These are phyloP conservation scores for Setomelanomma holmii DNA, from an alignment of 2,329 filamentous ascomycete genomes.

Conservation along the genomic window DNA sequence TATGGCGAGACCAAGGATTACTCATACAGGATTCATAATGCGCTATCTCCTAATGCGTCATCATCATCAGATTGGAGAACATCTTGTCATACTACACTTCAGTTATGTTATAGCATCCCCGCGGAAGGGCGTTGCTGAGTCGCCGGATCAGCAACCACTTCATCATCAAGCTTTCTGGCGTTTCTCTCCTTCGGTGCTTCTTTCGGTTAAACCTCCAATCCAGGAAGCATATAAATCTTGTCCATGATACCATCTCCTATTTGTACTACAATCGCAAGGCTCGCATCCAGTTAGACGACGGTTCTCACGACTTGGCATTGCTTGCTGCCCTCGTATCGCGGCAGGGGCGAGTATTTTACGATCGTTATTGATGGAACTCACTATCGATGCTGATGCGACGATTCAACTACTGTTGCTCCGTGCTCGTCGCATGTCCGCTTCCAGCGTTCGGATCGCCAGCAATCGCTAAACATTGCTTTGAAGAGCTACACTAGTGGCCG, in stretches of 20 bases:
- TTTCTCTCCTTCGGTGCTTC: neutral
- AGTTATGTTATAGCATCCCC: neutral
- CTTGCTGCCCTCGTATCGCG: neutral
- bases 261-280: neutral
- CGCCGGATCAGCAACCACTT: neutral
- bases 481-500: neutral
- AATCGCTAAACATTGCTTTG: neutral
- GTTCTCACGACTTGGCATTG: neutral
- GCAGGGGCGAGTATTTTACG: neutral
- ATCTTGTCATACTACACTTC: neutral
- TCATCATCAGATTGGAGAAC: neutral
- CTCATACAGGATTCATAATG: neutral
- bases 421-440: neutral
- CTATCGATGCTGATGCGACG: neutral
- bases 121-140: neutral
- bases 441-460: neutral
- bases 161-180: neutral
- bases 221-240: neutral
- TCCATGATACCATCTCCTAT: neutral
- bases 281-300: neutral
- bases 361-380: neutral
- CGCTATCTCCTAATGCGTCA: neutral
- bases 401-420: neutral
- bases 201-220: neutral
- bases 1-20: neutral